Percentiles rank a stretch among this genome's conserved stretches.
Conservation (phyloP, 2,329 filamentous ascomycete genomes). For the Hypocrella siamensis region DNA sequence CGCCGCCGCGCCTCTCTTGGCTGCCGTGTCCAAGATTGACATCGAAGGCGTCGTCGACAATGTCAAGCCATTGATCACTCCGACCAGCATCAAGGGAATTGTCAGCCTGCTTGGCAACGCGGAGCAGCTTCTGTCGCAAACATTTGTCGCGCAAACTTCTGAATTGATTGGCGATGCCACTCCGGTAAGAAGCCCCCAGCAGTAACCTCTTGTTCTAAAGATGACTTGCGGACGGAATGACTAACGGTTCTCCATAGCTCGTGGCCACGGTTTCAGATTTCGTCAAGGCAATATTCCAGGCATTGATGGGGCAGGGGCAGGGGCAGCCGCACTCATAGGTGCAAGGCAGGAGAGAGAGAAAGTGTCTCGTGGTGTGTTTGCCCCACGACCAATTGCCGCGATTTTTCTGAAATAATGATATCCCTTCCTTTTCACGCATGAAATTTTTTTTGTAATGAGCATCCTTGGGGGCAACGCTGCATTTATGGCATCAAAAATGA, state of each 20-base stretch:
- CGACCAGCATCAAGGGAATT: conserved; percentile 19
- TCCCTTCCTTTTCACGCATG: no score
- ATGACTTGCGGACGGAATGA: no score
- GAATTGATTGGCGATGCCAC: conserved; percentile 27
- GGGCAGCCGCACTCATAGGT: no score
- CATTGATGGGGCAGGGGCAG: conserved; percentile 8
- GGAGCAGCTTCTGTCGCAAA: conserved; percentile 17
- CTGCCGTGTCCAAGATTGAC: conserved; percentile 21
- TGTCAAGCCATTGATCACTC: conserved; percentile 23
- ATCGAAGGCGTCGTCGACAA: conserved; percentile 18
- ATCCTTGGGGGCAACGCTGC: no score
- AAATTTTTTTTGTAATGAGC: no score
- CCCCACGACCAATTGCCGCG: no score
- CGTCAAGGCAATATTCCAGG: conserved; percentile 15
- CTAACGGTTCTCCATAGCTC: conserved; percentile 8
- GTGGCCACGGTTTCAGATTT: conserved; percentile 17
- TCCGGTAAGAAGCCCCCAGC: conserved; percentile 15
- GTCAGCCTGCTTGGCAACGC: conserved; percentile 22
- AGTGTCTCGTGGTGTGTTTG: no score
- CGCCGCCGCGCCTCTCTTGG: conserved; percentile 17
- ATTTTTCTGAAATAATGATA: no score
- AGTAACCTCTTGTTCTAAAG: no score
- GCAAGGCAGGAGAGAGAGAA: no score
- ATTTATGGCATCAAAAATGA: no score
- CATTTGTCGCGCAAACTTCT: conserved; percentile 24